phyloP scores from a whole-genome alignment of 2,329 filamentous ascomycete genomes.

The Pseudopyricularia javanii region DNA sequence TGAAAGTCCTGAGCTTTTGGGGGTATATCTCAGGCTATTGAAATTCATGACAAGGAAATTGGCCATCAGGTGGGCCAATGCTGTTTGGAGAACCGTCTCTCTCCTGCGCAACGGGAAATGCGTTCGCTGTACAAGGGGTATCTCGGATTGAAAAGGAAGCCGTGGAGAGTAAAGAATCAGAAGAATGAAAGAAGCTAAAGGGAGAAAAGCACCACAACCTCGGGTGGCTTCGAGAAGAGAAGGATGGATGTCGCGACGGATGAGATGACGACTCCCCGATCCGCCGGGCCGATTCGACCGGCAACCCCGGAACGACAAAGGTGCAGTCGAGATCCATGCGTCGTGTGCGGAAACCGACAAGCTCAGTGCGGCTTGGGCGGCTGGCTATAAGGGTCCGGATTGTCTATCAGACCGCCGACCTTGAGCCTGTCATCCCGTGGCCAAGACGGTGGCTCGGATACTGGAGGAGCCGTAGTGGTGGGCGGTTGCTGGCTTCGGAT shows the following conservation, averaged over 20 bases:
- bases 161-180: no score
- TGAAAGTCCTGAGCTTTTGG: no score
- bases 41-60: neutral
- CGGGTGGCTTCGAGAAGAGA: neutral
- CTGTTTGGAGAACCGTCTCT: neutral
- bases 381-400: slow-evolving; percentile 25
- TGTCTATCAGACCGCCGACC: slow-evolving; percentile 50
- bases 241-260: neutral
- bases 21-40: neutral
- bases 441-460: slow-evolving; percentile 4
- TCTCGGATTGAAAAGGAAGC: neutral
- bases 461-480: neutral
- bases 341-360: neutral
- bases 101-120: neutral
- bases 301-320: no score
- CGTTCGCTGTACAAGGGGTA: neutral
- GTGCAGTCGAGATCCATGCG: no score
- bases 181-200: neutral
- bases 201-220: neutral
- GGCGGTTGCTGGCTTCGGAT: slow-evolving; percentile 27
- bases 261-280: neutral
- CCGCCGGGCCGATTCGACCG: neutral
- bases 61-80: neutral
- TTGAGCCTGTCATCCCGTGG: slow-evolving; percentile 42
- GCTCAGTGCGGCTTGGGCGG: neutral